Percentiles rank a stretch among this genome's conserved stretches.
Conservation (phyloP, 768 basidiomycete species). For the Termitomyces sp. region DNA sequence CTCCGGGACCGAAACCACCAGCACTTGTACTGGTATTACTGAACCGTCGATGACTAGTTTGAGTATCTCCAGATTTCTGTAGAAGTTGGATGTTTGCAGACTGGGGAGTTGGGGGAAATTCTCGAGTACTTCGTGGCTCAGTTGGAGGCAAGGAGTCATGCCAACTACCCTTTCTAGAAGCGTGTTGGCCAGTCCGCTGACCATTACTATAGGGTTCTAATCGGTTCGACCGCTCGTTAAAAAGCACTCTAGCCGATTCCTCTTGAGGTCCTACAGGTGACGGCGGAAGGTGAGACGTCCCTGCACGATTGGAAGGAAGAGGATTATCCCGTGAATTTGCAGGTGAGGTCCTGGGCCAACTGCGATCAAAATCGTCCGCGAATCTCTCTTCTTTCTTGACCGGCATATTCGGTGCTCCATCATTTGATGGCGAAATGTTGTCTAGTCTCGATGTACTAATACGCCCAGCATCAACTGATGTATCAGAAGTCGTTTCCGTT, state of each 20-base stretch:
- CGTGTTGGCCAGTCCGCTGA: constrained; percentile 40
- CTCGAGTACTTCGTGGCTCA: constrained; percentile 44
- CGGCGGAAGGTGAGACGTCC: constrained; percentile 22
- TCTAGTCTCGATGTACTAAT: constrained; percentile 19
- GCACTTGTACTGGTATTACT: constrained; percentile 27
- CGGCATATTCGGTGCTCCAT: constrained; percentile 31
- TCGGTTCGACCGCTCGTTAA: constrained; percentile 91
- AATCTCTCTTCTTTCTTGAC: constrained; percentile 87
- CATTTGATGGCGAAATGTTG: constrained; percentile 15
- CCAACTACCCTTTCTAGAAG: constrained; percentile 41
- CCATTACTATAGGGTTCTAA: constrained; percentile 75
- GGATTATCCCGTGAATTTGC: constrained; percentile 39
- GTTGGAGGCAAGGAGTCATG: constrained; percentile 35
- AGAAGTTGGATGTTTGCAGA: constrained; percentile 47
- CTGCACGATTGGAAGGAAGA: constrained; percentile 20
- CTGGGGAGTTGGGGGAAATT: constrained; percentile 33
- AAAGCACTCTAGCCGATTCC: constrained; percentile 73
- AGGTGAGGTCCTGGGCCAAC: constrained; percentile 79
- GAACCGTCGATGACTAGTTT: constrained; percentile 27
- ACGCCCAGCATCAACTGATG: constrained; percentile 18
- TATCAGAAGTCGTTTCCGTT: constrained; percentile 12
- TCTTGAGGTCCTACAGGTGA: constrained; percentile 32
- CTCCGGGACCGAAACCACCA: constrained; percentile 18
- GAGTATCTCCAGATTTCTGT: constrained; percentile 48
- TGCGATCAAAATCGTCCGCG: constrained; percentile 92